phyloP scores from a whole-genome alignment of 2,329 filamentous ascomycete species.

The Nannizziopsis barbatae region DNA sequence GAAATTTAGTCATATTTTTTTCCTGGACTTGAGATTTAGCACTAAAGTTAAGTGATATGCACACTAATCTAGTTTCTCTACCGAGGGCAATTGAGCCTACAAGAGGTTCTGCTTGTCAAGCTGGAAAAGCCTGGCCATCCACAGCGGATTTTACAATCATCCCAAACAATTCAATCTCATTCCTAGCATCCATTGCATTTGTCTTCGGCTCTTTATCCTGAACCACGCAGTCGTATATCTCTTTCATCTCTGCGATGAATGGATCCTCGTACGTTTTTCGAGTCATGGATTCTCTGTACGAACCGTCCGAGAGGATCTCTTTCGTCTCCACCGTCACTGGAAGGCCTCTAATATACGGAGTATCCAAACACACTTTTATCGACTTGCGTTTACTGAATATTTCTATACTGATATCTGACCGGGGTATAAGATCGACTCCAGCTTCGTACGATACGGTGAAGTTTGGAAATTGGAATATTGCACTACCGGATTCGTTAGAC shows the following conservation, averaged over 20 bases:
- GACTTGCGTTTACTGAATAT: slow-evolving; percentile 44
- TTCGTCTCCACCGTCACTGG: slow-evolving; percentile 41
- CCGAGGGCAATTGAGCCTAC: neutral
- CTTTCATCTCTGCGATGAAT: slow-evolving; percentile 36
- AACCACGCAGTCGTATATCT: slow-evolving; percentile 30
- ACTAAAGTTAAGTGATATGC: too few relatives aligned
- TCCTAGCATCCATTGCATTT: slow-evolving; percentile 31
- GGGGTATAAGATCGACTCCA: slow-evolving; percentile 42
- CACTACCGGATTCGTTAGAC: slow-evolving; percentile 20
- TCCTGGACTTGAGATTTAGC: too few relatives aligned
- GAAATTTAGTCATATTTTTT: too few relatives aligned
- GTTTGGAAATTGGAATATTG: slow-evolving; percentile 23
- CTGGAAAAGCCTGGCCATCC: neutral
- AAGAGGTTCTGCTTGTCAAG: neutral
- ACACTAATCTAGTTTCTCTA: too few relatives aligned
- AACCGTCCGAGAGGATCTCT: slow-evolving; percentile 34
- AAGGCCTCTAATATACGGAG: slow-evolving; percentile 49
- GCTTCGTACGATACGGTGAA: slow-evolving; percentile 49
- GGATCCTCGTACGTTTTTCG: slow-evolving; percentile 40
- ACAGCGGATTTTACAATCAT: slow-evolving; percentile 28
- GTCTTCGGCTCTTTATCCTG: slow-evolving; percentile 34
- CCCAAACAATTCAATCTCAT: slow-evolving; percentile 32
- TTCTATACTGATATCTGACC: slow-evolving; percentile 24
- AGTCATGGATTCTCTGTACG: slow-evolving; percentile 32
- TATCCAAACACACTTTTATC: slow-evolving; percentile 45